Base-by-base conservation (phyloP, 306 rosid species). In the Coriaria nepalensis region DNA sequence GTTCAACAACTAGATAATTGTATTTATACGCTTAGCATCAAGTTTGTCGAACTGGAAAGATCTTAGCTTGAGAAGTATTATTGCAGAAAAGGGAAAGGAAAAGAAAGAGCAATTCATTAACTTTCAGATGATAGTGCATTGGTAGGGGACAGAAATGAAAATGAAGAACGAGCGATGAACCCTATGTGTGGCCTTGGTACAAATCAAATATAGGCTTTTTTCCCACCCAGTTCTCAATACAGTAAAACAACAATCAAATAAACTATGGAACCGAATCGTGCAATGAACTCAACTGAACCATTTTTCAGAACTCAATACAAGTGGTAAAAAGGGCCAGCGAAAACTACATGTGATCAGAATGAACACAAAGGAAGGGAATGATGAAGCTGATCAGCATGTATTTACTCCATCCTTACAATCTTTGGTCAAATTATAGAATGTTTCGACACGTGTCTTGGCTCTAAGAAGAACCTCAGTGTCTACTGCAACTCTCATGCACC, bases 351-450 rank as follows among this genome's bases (percentile, higher is more conserved):
- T 13, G 56, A 53, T 55, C 59, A 41, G 45, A 62, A 64, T 50
- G 33, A 49, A 65, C 51, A 38, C 62, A 29, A 53, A 62, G 55
- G 60, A 52, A 50, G 32, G 57, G 37, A 35, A 44, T 42, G 44
- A 11, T 43, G 52, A 45, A 75, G 76, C 75, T 43, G 72, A 61
- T 90, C 77, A 85, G 64, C 98, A 92, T 20, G 98, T 82, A 63
- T 85, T 85, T 67, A 92, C 53, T 66, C 98, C 96, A 43, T 92
- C 93, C 77, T 92, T 92, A 82, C 98, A 92, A 70, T 92, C 96
- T 37, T 49, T 74, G 8, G 96, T 92, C 73, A 92, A 71, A 78
- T 92, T 75, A 61, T 79, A 74, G 73, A 92, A 92, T 0, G 98
- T 92, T 53, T 92, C 98, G 4, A 85, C 93, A 1, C 83, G 79